Evolutionary conservation across 139 green algal genomes (phyloP), one percentile per base, ranked within the genome.

Genomic region (Chlamydomonas sphaeroides): DNA sequence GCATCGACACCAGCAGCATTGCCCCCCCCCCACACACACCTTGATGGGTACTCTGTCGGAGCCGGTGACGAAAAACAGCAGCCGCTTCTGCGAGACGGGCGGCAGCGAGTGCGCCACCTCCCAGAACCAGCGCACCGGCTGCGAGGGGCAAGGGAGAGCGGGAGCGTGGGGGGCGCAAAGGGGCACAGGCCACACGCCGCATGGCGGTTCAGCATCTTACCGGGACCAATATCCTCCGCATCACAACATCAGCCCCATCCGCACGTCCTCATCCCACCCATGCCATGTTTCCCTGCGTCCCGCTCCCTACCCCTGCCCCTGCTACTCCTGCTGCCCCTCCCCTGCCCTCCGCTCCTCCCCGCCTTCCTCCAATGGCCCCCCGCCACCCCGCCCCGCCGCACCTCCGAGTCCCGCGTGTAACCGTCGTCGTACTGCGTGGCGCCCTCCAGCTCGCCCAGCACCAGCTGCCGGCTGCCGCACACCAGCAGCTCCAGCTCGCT

Each of bases 401-500:
- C 80, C 35, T 85, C 56, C 36, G 71, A 85, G n/a, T 91, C 72
- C 7, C 41, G 51, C 20, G 53, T 89, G 85, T 93, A 95, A 1
- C 94, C 94, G 33, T 92, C 89, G 41, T 97, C 94, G 85, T 98
- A 97, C 28, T 84, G 69, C 20, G 92, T 89, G 25, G 82, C 81
- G 0, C 61, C 83, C 79, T 97, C 73, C 72, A 98, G 89, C 18
- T 85, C 94, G 8, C 86, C 51, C 48, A 97, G 91, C 79, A 96
- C 88, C 38, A 97, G 83, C 6, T 85, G 33, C 1, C 89, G 70
- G 57, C 85, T 87, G 14, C 95, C 95, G 84, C 93, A 97, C 7
- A 97, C 85, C 57, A 98, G 77, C 71, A 90, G 78, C 92, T 97
- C 94, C 62, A 98, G 87, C 86, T 98, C 95, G 42, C 92, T 73